Conservation (phyloP, 2,329 filamentous ascomycete species). For the Alternaria conjuncta region DNA sequence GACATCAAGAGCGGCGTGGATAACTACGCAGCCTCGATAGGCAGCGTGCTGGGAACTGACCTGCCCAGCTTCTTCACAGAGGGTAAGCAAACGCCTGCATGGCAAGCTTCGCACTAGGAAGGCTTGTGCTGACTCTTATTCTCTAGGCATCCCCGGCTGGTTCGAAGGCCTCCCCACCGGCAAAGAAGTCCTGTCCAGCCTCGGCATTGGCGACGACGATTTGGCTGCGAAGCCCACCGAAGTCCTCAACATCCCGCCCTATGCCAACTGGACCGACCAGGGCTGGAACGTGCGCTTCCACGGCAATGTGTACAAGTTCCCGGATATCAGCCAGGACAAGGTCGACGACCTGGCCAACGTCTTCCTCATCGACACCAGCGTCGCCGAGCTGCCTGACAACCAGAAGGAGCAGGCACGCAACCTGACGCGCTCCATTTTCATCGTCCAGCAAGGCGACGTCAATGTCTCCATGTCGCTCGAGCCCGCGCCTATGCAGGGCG, state of each 20-base stretch:
- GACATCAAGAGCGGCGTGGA: constrained; percentile 43
- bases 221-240: constrained; percentile 70
- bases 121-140: constrained; percentile 25
- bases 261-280: constrained; percentile 77
- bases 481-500: constrained; percentile 64
- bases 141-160: constrained; percentile 66
- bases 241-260: constrained; percentile 71
- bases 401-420: constrained; percentile 75
- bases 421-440: constrained; percentile 73
- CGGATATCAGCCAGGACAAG: constrained; percentile 68
- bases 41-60: constrained; percentile 42
- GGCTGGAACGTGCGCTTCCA: constrained; percentile 80
- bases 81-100: constrained; percentile 27
- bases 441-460: constrained; percentile 72
- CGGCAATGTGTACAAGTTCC: constrained; percentile 82
- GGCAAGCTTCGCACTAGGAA: constrained; percentile 15
- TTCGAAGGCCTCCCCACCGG: constrained; percentile 69
- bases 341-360: constrained; percentile 72
- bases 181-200: constrained; percentile 64
- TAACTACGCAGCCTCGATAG: constrained; percentile 38
- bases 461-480: constrained; percentile 70
- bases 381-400: constrained; percentile 63
- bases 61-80: constrained; percentile 47
- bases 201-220: constrained; percentile 65
- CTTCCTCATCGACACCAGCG: constrained; percentile 70